These are phyloP conservation scores for Petasospora fabianii DNA, from an alignment of 1,139 yeast genomes.

Conservation along the genomic window DNA sequence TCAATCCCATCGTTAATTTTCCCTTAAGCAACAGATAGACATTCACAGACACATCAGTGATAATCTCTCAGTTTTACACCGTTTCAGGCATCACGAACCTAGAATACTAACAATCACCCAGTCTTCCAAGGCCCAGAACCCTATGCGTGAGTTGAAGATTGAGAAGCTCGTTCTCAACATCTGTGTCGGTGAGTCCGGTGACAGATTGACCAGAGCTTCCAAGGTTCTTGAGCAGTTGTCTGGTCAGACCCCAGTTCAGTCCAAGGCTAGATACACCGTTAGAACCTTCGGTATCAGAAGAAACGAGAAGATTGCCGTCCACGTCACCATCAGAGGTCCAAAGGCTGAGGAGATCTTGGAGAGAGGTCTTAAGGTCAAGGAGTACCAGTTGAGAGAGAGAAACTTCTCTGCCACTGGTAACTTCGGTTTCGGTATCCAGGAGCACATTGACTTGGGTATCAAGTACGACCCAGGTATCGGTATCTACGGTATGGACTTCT, in stretches of 20 bases:
- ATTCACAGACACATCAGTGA: no score
- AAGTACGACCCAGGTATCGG: conserved; percentile 99
- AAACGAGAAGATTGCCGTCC: conserved; percentile 99
- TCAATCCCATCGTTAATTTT: no score
- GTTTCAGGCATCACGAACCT: neutral
- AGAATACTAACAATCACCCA: conserved; percentile 22
- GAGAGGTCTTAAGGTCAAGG: conserved; percentile 99
- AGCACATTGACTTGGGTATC: conserved; percentile 99
- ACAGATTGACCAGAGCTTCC: conserved; percentile 99
- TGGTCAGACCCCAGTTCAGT: conserved; percentile 99
- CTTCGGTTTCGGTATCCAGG: conserved; percentile 99
- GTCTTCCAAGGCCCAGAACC: conserved; percentile 52
- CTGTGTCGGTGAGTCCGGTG: conserved; percentile 99
- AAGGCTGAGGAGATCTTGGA: conserved; percentile 99
- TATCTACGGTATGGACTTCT: conserved; percentile 99
- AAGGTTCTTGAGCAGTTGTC: conserved; percentile 99
- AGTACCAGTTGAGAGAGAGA: conserved; percentile 89
- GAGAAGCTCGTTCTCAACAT: conserved; percentile 99
- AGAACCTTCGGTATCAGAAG: conserved; percentile 99
- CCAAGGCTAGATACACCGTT: conserved; percentile 99
- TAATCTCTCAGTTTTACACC: no score
- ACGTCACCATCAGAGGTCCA: conserved; percentile 99
- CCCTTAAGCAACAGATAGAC: no score
- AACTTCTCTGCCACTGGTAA: conserved; percentile 99
- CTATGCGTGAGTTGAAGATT: conserved; percentile 99